phyloP scores from a whole-genome alignment of 2,329 filamentous ascomycete genomes.

The Colletotrichum caudatum region DNA sequence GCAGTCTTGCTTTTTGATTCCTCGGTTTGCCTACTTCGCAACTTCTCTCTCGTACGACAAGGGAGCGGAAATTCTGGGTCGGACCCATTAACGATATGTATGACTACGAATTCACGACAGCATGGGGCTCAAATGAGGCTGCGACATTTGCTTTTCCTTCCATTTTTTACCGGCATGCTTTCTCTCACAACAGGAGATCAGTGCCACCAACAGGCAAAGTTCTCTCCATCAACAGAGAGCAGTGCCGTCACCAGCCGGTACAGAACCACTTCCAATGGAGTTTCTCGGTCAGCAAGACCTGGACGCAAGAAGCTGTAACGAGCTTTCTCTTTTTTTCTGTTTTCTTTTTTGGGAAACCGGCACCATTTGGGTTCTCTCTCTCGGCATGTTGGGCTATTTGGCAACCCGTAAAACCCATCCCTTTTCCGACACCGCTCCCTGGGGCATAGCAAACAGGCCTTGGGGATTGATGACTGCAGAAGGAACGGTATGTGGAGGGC shows the following conservation, averaged over 20 bases:
- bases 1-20: not conserved
- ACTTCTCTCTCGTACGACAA: not conserved
- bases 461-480: not conserved
- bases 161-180: not conserved
- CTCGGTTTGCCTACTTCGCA: not conserved
- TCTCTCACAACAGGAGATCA: not conserved
- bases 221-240: not conserved
- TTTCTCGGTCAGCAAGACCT: not conserved
- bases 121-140: not conserved
- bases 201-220: not conserved
- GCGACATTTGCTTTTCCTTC: not conserved
- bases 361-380: constrained; percentile 6
- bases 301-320: not conserved
- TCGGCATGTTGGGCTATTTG: constrained; percentile 10
- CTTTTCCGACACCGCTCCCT: not conserved
- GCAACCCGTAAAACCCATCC: not conserved
- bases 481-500: not conserved
- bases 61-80: not conserved
- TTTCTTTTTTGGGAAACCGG: not conserved
- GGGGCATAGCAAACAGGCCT: not conserved
- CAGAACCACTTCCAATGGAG: not conserved
- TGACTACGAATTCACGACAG: not conserved
- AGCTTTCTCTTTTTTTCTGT: not conserved
- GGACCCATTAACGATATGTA: not conserved
- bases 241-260: not conserved